Percentiles rank a stretch among this genome's conserved stretches.
Evolutionary conservation across 2,329 filamentous ascomycete genomes (phyloP).

Genomic region (Cryphonectria carpinicola): DNA sequence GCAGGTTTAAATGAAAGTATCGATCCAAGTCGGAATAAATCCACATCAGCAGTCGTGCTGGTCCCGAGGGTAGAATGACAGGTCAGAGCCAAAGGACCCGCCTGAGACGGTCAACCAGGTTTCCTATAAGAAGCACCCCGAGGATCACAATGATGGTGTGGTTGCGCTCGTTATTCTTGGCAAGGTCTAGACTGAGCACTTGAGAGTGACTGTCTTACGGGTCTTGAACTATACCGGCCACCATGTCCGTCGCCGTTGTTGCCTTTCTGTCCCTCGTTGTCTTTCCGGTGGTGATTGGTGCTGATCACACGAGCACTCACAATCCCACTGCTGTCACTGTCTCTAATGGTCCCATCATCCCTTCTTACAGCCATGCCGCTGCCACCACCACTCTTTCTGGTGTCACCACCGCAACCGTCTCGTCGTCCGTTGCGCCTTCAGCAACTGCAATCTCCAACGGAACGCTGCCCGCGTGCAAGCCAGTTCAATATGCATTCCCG

Average conservation of each 20-base stretch:
- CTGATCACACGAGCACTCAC: constrained; percentile 4
- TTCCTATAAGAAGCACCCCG: constrained; percentile 10
- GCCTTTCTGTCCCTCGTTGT: constrained; percentile 6
- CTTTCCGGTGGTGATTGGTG: neutral
- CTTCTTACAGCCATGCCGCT: constrained; percentile 14
- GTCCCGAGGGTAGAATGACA: neutral
- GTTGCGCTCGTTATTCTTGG: neutral
- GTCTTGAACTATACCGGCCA: neutral
- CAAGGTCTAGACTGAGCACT: constrained; percentile 1
- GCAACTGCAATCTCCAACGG: constrained; percentile 14
- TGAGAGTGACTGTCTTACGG: neutral
- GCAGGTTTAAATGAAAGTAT: constrained; percentile 10
- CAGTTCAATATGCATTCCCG: constrained; percentile 16
- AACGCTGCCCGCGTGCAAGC: constrained; percentile 16
- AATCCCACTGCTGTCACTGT: constrained; percentile 14
- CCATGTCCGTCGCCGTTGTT: neutral
- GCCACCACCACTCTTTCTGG: constrained; percentile 20
- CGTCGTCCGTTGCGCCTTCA: constrained; percentile 10
- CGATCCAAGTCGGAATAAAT: neutral
- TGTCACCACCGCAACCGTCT: constrained; percentile 11
- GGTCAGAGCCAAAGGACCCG: neutral
- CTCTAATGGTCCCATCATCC: constrained; percentile 14
- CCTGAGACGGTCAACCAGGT: neutral
- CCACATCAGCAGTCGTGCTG: constrained; percentile 7
- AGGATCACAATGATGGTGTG: neutral